Base-by-base conservation (phyloP, 2,329 filamentous ascomycete genomes). In the Clarireedia monteithiana region DNA sequence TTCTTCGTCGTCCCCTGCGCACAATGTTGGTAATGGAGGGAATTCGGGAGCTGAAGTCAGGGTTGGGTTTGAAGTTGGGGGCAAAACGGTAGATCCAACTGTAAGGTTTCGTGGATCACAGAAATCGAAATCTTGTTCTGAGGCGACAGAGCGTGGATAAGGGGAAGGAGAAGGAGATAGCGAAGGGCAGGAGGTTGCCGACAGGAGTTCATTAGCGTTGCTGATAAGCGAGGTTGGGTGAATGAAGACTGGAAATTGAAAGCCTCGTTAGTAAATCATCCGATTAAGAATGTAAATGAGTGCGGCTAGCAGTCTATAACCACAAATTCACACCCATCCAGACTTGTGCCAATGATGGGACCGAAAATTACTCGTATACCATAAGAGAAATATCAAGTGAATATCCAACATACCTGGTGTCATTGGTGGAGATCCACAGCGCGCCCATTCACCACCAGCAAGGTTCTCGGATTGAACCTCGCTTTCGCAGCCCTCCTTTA, bases 21-120 rank as follows among this genome's bases (percentile, higher is more conserved):
- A 80, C 24, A 88, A 73, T 17, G 79, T 79, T 44, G 83, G 77
- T 62, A 88, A 76, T 58, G 80, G 77, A 23, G 85, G 79, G 63
- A 89, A 85, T 63, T 90, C 86, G 47, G 79, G 73, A 6, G 77
- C 73, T 50, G 56, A 36, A 78, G 68, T 77, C 40, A 77, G 70
- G 64, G 75, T 55, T 46, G 60, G 44, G 50, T 62, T 51, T 65
- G 63, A 49, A 51, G 55, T 51, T 30, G 46, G 50, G 30, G 63
- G 60, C 50, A 61, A 64, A 55, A 57, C 78, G 75, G 71, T 54
- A 77, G 72, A 67, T 75, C 70, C 73, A 42, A 96, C 89, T 20
- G 88, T 95, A 61, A 96, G 76, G 69, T 95, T 89, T 68, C 91
- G 85, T 36, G 92, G 91, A 69, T 96, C 91, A 73, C 92, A 96